Conservation (phyloP, 139 green algal species). For the Micractinium sp. region DNA sequence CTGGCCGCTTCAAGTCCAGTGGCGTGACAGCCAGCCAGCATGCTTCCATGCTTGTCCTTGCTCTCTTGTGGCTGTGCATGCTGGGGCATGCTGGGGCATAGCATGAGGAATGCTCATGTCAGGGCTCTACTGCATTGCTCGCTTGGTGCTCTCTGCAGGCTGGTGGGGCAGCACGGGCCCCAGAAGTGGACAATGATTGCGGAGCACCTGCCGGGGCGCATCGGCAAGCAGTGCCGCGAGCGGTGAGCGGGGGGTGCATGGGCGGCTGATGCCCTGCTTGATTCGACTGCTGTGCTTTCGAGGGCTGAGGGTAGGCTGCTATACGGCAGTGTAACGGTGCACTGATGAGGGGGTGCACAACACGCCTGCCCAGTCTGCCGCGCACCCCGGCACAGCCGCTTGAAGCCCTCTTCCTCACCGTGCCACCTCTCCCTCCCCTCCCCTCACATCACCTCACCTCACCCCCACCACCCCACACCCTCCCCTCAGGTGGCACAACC, state of each 20-base stretch:
- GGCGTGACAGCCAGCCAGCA: too few relatives aligned
- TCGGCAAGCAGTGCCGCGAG: constrained; percentile 86
- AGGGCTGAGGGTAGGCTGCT: too few relatives aligned
- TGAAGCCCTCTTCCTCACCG: not conserved
- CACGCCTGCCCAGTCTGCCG: not conserved
- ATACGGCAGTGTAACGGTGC: not conserved
- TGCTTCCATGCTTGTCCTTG: not conserved
- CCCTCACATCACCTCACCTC: not conserved
- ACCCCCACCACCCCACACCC: not conserved
- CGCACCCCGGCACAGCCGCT: not conserved
- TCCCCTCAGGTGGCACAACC: constrained; percentile 65
- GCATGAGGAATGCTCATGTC: not conserved
- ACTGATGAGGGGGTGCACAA: too few relatives aligned
- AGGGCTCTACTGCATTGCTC: not conserved
- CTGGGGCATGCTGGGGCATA: too few relatives aligned
- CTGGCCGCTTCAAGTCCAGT: too few relatives aligned
- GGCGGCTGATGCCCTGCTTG: not conserved
- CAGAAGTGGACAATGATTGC: constrained; percentile 78
- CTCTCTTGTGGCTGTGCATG: not conserved
- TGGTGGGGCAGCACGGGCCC: constrained; percentile 69
- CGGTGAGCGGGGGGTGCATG: constrained; percentile 25
- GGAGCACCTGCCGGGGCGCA: constrained; percentile 62
- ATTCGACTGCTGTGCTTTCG: too few relatives aligned
- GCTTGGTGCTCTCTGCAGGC: not conserved
- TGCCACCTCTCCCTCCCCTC: not conserved